phyloP scores from a whole-genome alignment of 1,284 basidiomycete genomes.

The Leccinum huronense region DNA sequence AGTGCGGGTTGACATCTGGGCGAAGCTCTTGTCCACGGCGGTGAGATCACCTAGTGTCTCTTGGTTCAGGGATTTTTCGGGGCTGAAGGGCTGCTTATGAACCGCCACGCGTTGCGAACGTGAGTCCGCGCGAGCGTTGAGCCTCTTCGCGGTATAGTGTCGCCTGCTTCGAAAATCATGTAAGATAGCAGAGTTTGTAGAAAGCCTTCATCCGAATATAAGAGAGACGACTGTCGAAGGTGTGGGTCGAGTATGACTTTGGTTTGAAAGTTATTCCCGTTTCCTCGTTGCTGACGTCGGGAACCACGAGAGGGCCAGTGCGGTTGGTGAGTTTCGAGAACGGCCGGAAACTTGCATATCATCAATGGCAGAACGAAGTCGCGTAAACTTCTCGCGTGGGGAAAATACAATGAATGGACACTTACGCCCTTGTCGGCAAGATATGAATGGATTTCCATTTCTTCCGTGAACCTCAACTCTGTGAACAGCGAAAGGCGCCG shows the following conservation, averaged over 20 bases:
- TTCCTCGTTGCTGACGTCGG: constrained; percentile 57
- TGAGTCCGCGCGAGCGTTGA: constrained; percentile 40
- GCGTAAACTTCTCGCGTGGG: constrained; percentile 7
- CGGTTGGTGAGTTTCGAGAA: constrained; percentile 46
- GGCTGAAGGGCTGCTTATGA: constrained; percentile 35
- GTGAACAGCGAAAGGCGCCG: constrained; percentile 47
- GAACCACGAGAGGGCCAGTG: constrained; percentile 51
- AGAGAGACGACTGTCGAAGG: constrained; percentile 76
- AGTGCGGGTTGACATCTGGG: constrained; percentile 82
- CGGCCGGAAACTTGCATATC: constrained; percentile 64
- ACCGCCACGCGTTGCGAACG: constrained; percentile 37
- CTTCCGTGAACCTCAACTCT: constrained; percentile 36
- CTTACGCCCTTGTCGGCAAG: constrained; percentile 54
- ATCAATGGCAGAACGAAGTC: constrained; percentile 42
- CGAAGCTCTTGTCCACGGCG: constrained; percentile 91
- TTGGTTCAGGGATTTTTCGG: constrained; percentile 54
- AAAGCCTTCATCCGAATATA: constrained; percentile 85
- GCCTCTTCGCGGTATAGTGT: constrained; percentile 52
- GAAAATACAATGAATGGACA: constrained; percentile 11
- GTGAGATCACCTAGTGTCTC: constrained; percentile 89
- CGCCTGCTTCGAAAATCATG: constrained; percentile 79
- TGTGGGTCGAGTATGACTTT: constrained; percentile 83
- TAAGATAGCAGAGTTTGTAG: constrained; percentile 78
- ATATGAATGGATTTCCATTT: constrained; percentile 50
- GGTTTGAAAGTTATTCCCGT: constrained; percentile 46